These are phyloP conservation scores for Achlya hypogyna DNA, from an alignment of 352 stramenopile genomes.

Conservation along the genomic window DNA sequence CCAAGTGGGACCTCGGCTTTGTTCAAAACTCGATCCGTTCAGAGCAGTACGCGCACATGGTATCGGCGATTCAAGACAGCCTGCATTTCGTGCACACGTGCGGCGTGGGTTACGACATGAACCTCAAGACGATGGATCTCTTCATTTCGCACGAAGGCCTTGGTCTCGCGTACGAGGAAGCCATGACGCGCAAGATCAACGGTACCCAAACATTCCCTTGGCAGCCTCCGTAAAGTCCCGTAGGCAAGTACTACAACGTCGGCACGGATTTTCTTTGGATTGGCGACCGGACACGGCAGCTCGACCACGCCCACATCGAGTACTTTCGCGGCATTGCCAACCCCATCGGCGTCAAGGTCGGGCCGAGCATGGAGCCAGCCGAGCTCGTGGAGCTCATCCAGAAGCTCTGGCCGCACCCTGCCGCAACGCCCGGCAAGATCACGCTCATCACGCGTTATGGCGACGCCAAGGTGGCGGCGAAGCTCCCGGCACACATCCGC, in stretches of 20 bases:
- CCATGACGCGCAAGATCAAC: constrained; percentile 91
- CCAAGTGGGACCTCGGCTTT: constrained; percentile 98
- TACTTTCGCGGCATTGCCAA: constrained; percentile 98
- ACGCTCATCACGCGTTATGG: constrained; percentile 98
- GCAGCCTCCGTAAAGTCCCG: no score
- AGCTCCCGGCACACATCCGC: constrained; percentile 93
- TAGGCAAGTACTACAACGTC: constrained; percentile 95
- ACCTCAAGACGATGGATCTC: constrained; percentile 93
- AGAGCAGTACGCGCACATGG: constrained; percentile 93
- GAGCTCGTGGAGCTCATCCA: constrained; percentile 94
- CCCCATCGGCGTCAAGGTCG: constrained; percentile 97
- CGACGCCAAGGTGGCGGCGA: constrained; percentile 87
- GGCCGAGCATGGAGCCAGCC: constrained; percentile 90
- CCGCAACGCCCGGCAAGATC: constrained; percentile 91
- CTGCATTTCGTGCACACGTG: constrained; percentile 95
- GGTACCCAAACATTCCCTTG: constrained; percentile 20
- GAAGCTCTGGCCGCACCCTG: constrained; percentile 90
- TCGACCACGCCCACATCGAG: constrained; percentile 97
- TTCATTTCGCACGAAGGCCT: constrained; percentile 98
- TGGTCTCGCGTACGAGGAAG: constrained; percentile 96
- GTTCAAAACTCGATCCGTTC: constrained; percentile 91
- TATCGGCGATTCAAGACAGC: constrained; percentile 94
- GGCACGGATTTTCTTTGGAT: constrained; percentile 98
- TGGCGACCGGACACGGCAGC: constrained; percentile 95
- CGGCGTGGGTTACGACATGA: constrained; percentile 86